Conservation (phyloP, 129 eudicot genomes). For the Pulicaria dysenterica region DNA sequence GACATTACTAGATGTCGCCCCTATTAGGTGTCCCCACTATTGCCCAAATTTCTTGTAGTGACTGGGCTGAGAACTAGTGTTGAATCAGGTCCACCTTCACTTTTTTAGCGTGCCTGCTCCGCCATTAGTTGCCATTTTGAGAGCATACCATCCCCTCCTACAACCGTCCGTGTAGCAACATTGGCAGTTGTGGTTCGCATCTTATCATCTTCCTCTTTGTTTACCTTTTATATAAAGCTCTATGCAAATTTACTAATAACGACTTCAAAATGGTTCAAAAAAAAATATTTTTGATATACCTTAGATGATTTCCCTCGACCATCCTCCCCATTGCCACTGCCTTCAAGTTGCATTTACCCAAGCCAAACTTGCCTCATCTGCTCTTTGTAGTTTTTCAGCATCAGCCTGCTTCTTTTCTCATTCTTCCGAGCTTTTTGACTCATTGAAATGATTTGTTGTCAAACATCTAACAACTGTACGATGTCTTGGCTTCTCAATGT, state of each 20-base stretch:
- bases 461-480: slow-evolving; percentile 68
- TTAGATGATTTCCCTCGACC: slow-evolving; percentile 58
- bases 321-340: slow-evolving; percentile 63
- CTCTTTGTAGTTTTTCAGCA: slow-evolving; percentile 61
- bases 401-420: slow-evolving; percentile 84
- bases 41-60: no score
- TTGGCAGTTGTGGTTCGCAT: slow-evolving; percentile 88
- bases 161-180: slow-evolving; percentile 94
- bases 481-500: slow-evolving; percentile 81
- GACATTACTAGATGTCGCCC: no score
- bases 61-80: slow-evolving; percentile 51
- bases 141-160: slow-evolving; percentile 86
- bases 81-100: slow-evolving; percentile 59
- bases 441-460: slow-evolving; percentile 63
- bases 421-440: slow-evolving; percentile 78
- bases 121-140: slow-evolving; percentile 93
- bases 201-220: slow-evolving; percentile 81
- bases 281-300: slow-evolving; percentile 39
- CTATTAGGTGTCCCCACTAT: no score
- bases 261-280: slow-evolving; percentile 1
- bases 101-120: slow-evolving; percentile 71
- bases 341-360: slow-evolving; percentile 53
- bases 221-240: slow-evolving; percentile 42
- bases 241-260: background rate
- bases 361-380: slow-evolving; percentile 46